Percentiles rank a stretch among this genome's conserved stretches.
phyloP scores from a whole-genome alignment of 192 early-diverging fungal species.

The Gonapodya sp. region DNA sequence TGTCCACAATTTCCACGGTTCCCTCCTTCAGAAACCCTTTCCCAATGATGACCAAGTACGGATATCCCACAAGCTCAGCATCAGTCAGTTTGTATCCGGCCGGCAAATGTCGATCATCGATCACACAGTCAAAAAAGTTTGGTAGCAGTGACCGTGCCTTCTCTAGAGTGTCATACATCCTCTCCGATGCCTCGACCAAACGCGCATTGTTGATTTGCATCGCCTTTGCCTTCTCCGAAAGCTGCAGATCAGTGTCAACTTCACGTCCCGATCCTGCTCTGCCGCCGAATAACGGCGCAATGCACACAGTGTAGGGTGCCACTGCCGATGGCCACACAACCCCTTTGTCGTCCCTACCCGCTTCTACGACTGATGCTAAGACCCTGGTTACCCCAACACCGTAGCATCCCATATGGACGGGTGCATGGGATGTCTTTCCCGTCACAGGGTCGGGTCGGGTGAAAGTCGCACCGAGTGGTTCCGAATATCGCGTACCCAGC shows the following conservation, averaged over 20 bases:
- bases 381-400: constrained; percentile 81
- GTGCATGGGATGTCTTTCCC: constrained; percentile 19
- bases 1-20: constrained; percentile 20
- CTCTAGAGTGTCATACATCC: neutral
- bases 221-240: neutral
- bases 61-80: constrained; percentile 72
- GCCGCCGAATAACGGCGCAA: constrained; percentile 47
- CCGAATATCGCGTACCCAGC: constrained; percentile 81
- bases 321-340: constrained; percentile 72
- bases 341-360: constrained; percentile 45
- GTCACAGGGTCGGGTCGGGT: constrained; percentile 13
- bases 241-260: neutral
- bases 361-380: constrained; percentile 69
- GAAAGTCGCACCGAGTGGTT: constrained; percentile 50
- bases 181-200: neutral
- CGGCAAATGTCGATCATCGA: constrained; percentile 34
- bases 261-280: neutral
- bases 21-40: constrained; percentile 29
- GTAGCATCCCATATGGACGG: constrained; percentile 83
- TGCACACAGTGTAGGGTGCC: constrained; percentile 63
- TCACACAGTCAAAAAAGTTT: constrained; percentile 14
- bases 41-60: constrained; percentile 65
- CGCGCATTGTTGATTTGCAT: neutral
- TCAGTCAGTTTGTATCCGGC: constrained; percentile 77
- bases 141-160: no score